Base-by-base conservation (phyloP, 495 filamentous ascomycete genomes). In the Penicillium paradoxum region DNA sequence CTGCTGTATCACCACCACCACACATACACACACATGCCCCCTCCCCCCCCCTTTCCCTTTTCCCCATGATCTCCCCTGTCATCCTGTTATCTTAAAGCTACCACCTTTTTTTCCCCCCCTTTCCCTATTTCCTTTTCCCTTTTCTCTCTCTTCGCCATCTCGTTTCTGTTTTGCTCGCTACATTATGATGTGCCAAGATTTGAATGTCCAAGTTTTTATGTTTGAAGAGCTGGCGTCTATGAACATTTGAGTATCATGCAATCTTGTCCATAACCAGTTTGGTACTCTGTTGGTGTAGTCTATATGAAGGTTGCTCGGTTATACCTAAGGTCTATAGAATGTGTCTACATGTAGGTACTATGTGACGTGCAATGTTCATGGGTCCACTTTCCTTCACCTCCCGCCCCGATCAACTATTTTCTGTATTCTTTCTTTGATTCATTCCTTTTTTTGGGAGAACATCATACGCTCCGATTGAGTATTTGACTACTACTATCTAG, bases 101-200 rank as follows among this genome's bases (percentile, higher is more conserved):
- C 11, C 38, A 40, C 22, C 15, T 43, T 6, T 43, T 42, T 53
- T 53, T 45, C 33, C 60, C 56, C 27, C 44, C 17, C 38, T 41
- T 30, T 45, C 53, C 49, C 22, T 40, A 37, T 32, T 32, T 8
- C 10, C 29, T 11, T 32, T 32, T 8, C 9, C 9, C 39, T 53
- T 45, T 39, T 45, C 29, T 48, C 14, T 39, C 40, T 24, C 43
- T 56, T 43, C 59, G 3, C 41, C 45, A 27, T 59, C 22, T 33
- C 49, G 32, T 39, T 18, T 55, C 27, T 46, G 44, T 46, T 48
- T 50, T 19, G 21, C 39, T 22, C 32, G 6, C 41, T 41, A 25
- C 29, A 41, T 51, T 47, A 41, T 64, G 53, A 59, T 60, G 54
- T 56, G 56, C 52, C 58, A 57, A 61, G 60, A 56, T 57, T 24